Evolutionary conservation across 2,329 filamentous ascomycete species (phyloP), one percentile per base, ranked within the genome.

Genomic region (Colletotrichum agaves): DNA sequence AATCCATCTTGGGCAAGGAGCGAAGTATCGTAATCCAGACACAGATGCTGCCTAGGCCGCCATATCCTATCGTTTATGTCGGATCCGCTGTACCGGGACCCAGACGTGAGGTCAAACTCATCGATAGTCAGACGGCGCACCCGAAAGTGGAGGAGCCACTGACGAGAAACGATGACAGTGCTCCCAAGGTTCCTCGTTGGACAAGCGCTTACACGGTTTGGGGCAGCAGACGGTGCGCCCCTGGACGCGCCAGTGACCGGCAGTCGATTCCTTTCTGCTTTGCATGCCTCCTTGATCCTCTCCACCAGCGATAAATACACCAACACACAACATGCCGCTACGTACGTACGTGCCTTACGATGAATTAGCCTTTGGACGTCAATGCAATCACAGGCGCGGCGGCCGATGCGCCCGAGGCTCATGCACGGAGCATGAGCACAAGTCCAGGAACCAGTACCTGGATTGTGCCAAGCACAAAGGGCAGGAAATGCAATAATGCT

Each of bases 381-480:
- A 50, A 19, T 33, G 23, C 53, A 53, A 47, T 41, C 52, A 53
- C 35, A 46, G 37, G 52, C 59, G 50, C 61, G 4, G 46, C 11
- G 52, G 44, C 44, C 39, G 50, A 63, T 15, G 53, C 33, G 46
- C 17, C 46, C 61, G 27, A 53, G 60, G 52, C 52, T 59, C 21
- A 59, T 21, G 56, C 56, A 17, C 13, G 23, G 19, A 17, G 43
- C 52, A 33, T 52, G 46, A 49, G 43, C 60, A 33, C 37, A n/a
- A 27, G 47, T 64, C 61, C 46, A 44, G 53, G 46, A 57, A 64
- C 64, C 43, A 61, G 61, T 50, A 63, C 39, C 63, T 56, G 50
- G 64, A 37, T 21, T 19, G 11, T 27, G 64, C 64, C 64, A 67
- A 67, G 64, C 50, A 47, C 46, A 46, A 39, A 59, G 47, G 53